Evolutionary conservation across 192 early-diverging fungal genomes (phyloP).

Genomic region (Podila minutissima): DNA sequence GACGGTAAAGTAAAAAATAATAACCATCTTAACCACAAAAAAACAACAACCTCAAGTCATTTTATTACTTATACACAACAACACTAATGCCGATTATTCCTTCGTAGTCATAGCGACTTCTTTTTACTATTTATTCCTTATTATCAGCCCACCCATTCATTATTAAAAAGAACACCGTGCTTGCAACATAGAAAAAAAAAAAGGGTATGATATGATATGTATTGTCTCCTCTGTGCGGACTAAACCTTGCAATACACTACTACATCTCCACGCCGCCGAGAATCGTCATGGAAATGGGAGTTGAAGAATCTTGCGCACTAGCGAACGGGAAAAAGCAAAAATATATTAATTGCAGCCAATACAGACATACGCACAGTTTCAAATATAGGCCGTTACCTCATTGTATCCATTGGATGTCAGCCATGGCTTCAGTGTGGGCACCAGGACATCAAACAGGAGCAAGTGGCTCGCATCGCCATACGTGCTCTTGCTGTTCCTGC

Average conservation of each 20-base stretch:
- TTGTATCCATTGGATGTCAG: constrained; percentile 61
- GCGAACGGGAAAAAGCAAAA: background rate
- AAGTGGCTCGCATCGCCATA: constrained; percentile 61
- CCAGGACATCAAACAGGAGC: constrained; percentile 80
- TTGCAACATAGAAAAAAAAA: background rate
- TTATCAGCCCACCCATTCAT: background rate
- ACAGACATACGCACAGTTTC: background rate
- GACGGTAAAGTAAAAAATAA: constrained; percentile 1
- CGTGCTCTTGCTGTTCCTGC: background rate
- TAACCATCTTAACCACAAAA: too few species aligned
- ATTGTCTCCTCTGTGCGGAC: background rate
- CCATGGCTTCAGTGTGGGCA: constrained; percentile 36
- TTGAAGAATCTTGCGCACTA: constrained; percentile 92
- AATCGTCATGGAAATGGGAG: constrained; percentile 87
- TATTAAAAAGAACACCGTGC: background rate
- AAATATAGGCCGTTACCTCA: constrained; percentile 48
- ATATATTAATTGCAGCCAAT: background rate
- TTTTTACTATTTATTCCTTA: background rate
- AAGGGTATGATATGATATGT: background rate
- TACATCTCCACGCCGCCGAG: constrained; percentile 82
- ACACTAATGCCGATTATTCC: too few species aligned
- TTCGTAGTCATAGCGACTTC: background rate
- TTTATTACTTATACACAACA: too few species aligned
- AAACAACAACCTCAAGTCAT: too few species aligned
- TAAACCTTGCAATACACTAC: constrained; percentile 69